A percentile compares a stretch with the other conserved stretches of the same genome.
Evolutionary conservation across 2,329 filamentous ascomycete genomes (phyloP).

Genomic region (Fusarium denticulatum): DNA sequence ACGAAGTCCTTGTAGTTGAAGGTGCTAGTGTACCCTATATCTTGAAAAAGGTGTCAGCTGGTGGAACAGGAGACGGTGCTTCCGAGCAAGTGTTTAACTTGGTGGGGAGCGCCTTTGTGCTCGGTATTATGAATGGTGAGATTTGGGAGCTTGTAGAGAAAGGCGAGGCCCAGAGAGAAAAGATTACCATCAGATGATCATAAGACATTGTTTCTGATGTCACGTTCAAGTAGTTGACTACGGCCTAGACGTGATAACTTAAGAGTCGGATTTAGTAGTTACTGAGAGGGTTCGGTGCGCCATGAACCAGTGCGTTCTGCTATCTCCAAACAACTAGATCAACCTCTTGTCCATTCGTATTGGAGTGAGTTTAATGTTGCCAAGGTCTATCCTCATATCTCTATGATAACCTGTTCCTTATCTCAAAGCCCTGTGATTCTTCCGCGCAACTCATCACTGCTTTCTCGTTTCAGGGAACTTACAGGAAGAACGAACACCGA

Average conservation of each 20-base stretch:
- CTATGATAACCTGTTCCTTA: no score
- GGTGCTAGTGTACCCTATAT: not conserved
- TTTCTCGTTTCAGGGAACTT: no score
- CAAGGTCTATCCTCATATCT: no score
- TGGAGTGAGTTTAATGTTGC: not conserved
- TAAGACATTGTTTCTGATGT: no score
- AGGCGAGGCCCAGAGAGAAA: not conserved
- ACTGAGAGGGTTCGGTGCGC: not conserved
- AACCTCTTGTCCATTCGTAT: no score
- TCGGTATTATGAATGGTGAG: not conserved
- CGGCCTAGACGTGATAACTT: no score
- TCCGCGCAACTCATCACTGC: no score
- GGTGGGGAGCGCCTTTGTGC: not conserved
- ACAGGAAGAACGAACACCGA: no score
- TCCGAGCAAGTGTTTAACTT: not conserved
- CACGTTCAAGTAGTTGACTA: no score
- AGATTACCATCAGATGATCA: no score
- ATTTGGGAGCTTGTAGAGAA: not conserved
- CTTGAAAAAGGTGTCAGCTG: fast-evolving
- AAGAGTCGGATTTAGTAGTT: fast-evolving
- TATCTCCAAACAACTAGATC: fast-evolving
- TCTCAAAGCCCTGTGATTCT: no score
- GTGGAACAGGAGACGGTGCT: not conserved
- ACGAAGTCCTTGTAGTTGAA: not conserved
- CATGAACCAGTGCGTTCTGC: not conserved